Base-by-base conservation (phyloP, 2,329 filamentous ascomycete genomes). In the Didymellaceae sp. region DNA sequence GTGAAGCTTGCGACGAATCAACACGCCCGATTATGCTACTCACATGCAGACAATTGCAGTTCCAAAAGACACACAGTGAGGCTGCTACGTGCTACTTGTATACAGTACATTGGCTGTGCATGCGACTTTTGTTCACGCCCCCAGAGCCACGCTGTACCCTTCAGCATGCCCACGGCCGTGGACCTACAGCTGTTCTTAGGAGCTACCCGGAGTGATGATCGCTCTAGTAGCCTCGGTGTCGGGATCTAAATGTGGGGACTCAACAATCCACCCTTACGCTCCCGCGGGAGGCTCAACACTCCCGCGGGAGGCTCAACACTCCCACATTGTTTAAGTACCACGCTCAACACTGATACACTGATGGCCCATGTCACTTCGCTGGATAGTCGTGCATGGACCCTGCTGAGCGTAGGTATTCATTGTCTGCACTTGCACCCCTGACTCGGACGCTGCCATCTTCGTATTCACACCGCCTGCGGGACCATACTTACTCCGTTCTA, bases 1-100 rank as follows among this genome's bases (percentile, higher is more conserved):
- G 48, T 46, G 42, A 52, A 7, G 48, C 48, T 52, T 52, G 48
- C 48, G 48, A 52, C 48, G 35, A 52, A 45, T 52, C 35, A 45
- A 41, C 10, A n/a, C 22, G 30, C 28, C 3, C 17, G 33, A 13
- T 21, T 26, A 2, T n/a, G n/a, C n/a, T n/a, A n/a, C n/a, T n/a
- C n/a, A n/a, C n/a, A n/a, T n/a, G n/a, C n/a, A n/a, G 26, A 7
- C 2, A 13, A 28, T 28, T 28, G 26, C 10, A 28, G n/a, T 13
- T 5, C 5, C 26, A 28, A 28, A 9, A 7, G 26, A 38, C 14
- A 39, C 20, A 18, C 24, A 22, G 25, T 38, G 45, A 39, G 33
- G 25, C 26, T 38, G 26, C 31, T n/a, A n/a, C n/a, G n/a, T n/a
- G n/a, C n/a, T n/a, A n/a, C n/a, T n/a, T n/a, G n/a, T n/a, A n/a